Conservation (phyloP, 148 eudicot species). For the Dysphania ambrosioides region DNA sequence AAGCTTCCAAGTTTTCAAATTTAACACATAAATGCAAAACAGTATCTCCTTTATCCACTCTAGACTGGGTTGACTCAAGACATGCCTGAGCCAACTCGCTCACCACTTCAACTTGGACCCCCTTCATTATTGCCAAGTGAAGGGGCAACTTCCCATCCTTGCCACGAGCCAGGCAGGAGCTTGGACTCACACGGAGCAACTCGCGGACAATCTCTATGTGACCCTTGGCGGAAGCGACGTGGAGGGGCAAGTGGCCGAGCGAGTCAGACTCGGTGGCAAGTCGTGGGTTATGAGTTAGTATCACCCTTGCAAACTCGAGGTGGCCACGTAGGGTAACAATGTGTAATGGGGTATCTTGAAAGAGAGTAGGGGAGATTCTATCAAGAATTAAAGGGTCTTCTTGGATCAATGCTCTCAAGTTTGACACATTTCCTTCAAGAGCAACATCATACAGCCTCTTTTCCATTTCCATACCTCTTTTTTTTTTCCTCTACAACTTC, state of each 20-base stretch:
- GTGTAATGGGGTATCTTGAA: constrained; percentile 31
- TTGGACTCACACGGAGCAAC: constrained; percentile 10
- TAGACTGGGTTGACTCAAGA: constrained; percentile 23
- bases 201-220: constrained; percentile 19
- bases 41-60: constrained; percentile 27
- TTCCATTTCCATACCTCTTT: constrained; percentile 9
- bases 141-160: constrained; percentile 30
- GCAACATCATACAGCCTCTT: constrained; percentile 29
- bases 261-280: constrained; percentile 32
- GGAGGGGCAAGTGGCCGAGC: constrained; percentile 33
- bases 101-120: constrained; percentile 25
- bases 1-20: constrained; percentile 30
- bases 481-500: neutral
- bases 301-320: constrained; percentile 16
- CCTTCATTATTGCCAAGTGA: constrained; percentile 32
- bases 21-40: constrained; percentile 36
- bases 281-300: constrained; percentile 24
- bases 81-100: constrained; percentile 30
- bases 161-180: constrained; percentile 1
- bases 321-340: constrained; percentile 34
- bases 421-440: constrained; percentile 22
- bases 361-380: constrained; percentile 14
- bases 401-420: constrained; percentile 19
- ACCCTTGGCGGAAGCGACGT: constrained; percentile 31
- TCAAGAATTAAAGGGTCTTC: constrained; percentile 37